Base-by-base conservation (phyloP, 208 protist genomes). In the Crithidia fasciculata region DNA sequence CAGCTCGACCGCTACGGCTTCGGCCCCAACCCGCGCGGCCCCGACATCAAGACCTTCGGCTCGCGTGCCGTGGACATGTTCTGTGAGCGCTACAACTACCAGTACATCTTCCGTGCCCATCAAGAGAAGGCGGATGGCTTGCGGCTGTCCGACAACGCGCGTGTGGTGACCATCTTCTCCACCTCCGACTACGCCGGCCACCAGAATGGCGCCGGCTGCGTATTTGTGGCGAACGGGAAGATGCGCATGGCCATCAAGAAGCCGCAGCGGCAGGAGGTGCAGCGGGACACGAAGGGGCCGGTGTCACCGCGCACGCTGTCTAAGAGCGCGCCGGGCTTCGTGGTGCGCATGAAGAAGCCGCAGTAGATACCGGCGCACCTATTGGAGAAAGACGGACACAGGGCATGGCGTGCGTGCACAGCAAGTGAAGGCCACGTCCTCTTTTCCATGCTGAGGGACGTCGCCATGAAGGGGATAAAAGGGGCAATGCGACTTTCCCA, bases 81-180 rank as follows among this genome's bases (percentile, higher is more conserved):
- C 80, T 96, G 90, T 69, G 85, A 92, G 76, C 82, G 83, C 45
- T 97, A 96, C 89, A 95, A 92, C 78, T 94, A 96, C 75, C 89
- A 97, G 80, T 96, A 96, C 84, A 97, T 98, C 57, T 96, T 98
- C 81, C 91, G 95, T 44, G 95, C 93, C n/a, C 95, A 98, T 56
- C 92, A 98, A 67, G 90, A 96, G 68, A 96, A 96, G 81, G 88
- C 91, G 18, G 90, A 97, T 72, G 95, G 95, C 3, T 71, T 98
- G 7, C 84, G 94, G n/a, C 76, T 97, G 4, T 97, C 89, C 19
- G 89, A 96, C 69, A 95, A 94, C 74, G 91, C 92, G 0, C 91
- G 93, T 58, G 90, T 97, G 15, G 89, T 98, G 55, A 97, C 95
- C 36, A 95, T 98, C 56, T 98, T 98, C 76, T 97, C 95, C 57